Conservation (phyloP, 164 flowering plant species). For the grape (Vitis vinifera) region ASM3070453v1 NC_081808.1:3906001-3906500, state of each 20-base stretch:
- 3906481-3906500: neutral
- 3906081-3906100: constrained; percentile 95
- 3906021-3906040: constrained; percentile 89
- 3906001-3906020: constrained; percentile 93
- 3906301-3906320: neutral
- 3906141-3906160: constrained; percentile 98
- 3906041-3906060: constrained; percentile 99
- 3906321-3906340: neutral
- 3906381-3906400: constrained; percentile 86
- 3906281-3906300: neutral
- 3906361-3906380: constrained; percentile 82
- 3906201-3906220: constrained; percentile 97
- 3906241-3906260: constrained; percentile 1
- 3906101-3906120: constrained; percentile 97
- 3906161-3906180: constrained; percentile 99
- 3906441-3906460: constrained; percentile 14
- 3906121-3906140: constrained; percentile 81
- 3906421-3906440: constrained; percentile 63
- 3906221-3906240: constrained; percentile 94
- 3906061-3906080: constrained; percentile 96
- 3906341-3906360: constrained; percentile 79
- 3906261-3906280: neutral
- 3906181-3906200: constrained; percentile 93
- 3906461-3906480: neutral
- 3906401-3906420: constrained; percentile 79